Conservation (phyloP, 768 basidiomycete species). For the Macrolepiota fuliginosa region DNA sequence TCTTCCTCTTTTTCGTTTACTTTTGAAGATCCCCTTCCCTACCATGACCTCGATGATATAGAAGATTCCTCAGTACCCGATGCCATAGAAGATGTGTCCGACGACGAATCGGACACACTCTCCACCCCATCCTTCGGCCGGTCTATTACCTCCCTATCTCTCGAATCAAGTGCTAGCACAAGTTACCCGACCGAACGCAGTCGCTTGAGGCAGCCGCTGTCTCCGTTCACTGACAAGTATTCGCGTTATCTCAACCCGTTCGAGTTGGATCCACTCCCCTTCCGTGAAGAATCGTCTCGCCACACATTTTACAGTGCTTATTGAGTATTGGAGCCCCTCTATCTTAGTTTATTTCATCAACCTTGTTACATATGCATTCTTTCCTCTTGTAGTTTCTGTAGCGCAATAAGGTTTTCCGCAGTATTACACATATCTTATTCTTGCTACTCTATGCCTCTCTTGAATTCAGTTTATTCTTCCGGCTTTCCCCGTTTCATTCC, state of each 20-base stretch:
- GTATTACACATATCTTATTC: slow-evolving; percentile 10
- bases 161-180: slow-evolving; percentile 49
- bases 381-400: slow-evolving; percentile 15
- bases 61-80: slow-evolving; percentile 74
- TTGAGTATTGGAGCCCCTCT: slow-evolving; percentile 28
- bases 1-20: slow-evolving; percentile 42
- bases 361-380: slow-evolving; percentile 17
- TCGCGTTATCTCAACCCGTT: slow-evolving; percentile 63
- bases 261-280: slow-evolving; percentile 71
- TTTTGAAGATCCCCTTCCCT: slow-evolving; percentile 61
- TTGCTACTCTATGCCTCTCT: slow-evolving; percentile 11
- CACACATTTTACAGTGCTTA: slow-evolving; percentile 55
- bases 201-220: slow-evolving; percentile 42
- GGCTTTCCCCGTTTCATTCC: not conserved
- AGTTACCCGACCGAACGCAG: slow-evolving; percentile 47
- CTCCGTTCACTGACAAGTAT: slow-evolving; percentile 61
- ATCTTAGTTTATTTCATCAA: slow-evolving; percentile 26
- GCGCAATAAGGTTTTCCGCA: slow-evolving; percentile 10
- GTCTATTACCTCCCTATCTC: slow-evolving; percentile 54
- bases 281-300: slow-evolving; percentile 40
- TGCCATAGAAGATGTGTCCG: slow-evolving; percentile 80
- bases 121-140: slow-evolving; percentile 59
- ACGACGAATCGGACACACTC: slow-evolving; percentile 77
- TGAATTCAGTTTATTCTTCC: slow-evolving; percentile 9
- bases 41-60: slow-evolving; percentile 58